Evolutionary conservation across 129 eudicot genomes (phyloP).

Genomic region (Tagetes erecta): DNA sequence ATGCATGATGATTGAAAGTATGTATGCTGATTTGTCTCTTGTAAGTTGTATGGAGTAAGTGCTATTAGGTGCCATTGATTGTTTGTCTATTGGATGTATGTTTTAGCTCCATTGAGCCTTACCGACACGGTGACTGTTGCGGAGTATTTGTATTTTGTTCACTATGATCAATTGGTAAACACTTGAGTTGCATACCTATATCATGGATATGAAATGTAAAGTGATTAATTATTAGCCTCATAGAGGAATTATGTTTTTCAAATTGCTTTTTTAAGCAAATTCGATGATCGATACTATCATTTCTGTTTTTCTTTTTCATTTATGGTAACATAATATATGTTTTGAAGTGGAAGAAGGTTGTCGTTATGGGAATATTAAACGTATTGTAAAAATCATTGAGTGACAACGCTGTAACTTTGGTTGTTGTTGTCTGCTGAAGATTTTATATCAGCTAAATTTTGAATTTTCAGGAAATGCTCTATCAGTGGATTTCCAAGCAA

Average conservation of each 20-base stretch:
- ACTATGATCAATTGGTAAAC: background rate
- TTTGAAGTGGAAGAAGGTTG: background rate
- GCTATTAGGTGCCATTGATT: background rate
- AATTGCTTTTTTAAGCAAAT: slow-evolving; percentile 1
- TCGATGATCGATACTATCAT: background rate
- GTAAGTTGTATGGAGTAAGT: background rate
- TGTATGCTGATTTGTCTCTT: background rate
- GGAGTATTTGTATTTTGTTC: background rate
- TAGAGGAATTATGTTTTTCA: background rate
- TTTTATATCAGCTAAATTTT: background rate
- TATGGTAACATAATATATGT: background rate
- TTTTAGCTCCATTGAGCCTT: background rate
- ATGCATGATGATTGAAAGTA: background rate
- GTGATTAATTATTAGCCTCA: background rate
- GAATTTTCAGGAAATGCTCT: slow-evolving; percentile 39
- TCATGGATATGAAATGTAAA: background rate
- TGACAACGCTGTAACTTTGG: background rate
- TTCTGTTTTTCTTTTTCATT: background rate
- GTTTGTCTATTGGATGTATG: background rate
- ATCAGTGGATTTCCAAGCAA: slow-evolving; percentile 51
- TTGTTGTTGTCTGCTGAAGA: background rate
- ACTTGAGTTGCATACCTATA: background rate
- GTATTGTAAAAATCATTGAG: background rate
- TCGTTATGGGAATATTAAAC: background rate
- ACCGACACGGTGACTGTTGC: background rate